These are phyloP conservation scores for Phytophthora kernoviae DNA, from an alignment of 352 stramenopile genomes.

Conservation along the genomic window DNA sequence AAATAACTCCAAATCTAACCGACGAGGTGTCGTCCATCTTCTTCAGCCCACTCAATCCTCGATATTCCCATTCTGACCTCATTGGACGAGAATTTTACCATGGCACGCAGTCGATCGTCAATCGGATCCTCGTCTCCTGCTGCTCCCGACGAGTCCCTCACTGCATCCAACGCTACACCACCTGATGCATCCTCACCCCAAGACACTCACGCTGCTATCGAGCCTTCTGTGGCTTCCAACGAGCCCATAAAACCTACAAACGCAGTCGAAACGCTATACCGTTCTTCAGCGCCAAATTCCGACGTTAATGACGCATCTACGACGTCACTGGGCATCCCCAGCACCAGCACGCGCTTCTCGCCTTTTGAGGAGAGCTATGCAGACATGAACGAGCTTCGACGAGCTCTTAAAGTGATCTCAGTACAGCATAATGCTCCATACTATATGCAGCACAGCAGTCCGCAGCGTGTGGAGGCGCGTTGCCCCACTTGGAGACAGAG, in stretches of 20 bases:
- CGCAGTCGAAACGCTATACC: constrained; percentile 20
- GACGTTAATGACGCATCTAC: constrained; percentile 2
- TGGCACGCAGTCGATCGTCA: neutral
- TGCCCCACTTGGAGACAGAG: constrained; percentile 79
- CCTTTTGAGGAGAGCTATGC: constrained; percentile 76
- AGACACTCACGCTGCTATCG: neutral
- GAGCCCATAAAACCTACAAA: constrained; percentile 20
- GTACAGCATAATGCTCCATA: constrained; percentile 75
- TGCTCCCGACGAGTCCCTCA: neutral
- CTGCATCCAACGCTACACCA: neutral
- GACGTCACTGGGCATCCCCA: neutral
- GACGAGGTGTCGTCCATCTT: neutral
- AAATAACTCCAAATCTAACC: too few species aligned
- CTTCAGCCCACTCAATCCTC: neutral
- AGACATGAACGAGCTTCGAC: constrained; percentile 76
- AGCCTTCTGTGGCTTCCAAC: constrained; percentile 1
- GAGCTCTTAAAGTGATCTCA: constrained; percentile 76
- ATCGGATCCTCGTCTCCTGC: neutral
- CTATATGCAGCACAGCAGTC: constrained; percentile 86
- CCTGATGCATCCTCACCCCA: neutral
- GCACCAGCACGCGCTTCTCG: constrained; percentile 33
- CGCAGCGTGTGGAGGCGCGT: constrained; percentile 74
- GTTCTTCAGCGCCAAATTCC: constrained; percentile 12
- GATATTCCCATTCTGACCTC: constrained; percentile 6
- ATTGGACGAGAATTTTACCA: neutral